phyloP scores from a whole-genome alignment of 2,329 filamentous ascomycete genomes.

The Paracoccidioides brasiliensis region DNA sequence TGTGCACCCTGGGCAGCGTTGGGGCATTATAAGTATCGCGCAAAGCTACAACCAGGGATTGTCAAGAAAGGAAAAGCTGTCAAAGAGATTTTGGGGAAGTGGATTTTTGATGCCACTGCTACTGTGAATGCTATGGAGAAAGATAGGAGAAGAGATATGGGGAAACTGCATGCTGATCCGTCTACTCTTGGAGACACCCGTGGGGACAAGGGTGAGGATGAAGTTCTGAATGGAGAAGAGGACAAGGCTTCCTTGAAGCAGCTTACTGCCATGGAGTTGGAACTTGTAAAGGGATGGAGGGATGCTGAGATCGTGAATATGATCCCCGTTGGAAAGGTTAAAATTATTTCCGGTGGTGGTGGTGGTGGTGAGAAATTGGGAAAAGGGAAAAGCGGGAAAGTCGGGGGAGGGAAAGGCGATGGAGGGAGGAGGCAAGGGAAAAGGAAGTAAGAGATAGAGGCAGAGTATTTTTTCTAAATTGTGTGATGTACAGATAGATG shows the following conservation, averaged over 20 bases:
- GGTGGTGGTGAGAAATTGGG: slow-evolving; percentile 25
- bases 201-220: neutral
- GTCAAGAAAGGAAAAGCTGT: slow-evolving; percentile 92
- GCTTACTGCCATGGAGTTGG: slow-evolving; percentile 77
- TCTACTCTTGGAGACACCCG: too few species aligned
- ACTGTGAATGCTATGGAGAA: slow-evolving; percentile 30
- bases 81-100: slow-evolving; percentile 73
- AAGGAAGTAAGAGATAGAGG: slow-evolving; percentile 17
- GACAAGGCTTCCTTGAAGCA: neutral
- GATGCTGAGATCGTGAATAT: slow-evolving; percentile 39
- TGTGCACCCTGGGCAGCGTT: slow-evolving; percentile 52
- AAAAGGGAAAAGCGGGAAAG: slow-evolving; percentile 14
- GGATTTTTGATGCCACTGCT: slow-evolving; percentile 50
- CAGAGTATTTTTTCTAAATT: neutral
- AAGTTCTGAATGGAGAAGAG: slow-evolving; percentile 25
- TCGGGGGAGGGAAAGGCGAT: neutral
- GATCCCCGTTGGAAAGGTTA: slow-evolving; percentile 26
- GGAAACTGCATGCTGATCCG: slow-evolving; percentile 6
- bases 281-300: slow-evolving; percentile 68
- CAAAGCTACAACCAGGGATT: slow-evolving; percentile 79
- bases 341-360: slow-evolving; percentile 25
- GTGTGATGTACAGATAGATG: neutral
- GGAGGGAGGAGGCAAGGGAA: slow-evolving; percentile 18
- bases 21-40: slow-evolving; percentile 74
- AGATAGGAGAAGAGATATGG: slow-evolving; percentile 27